Base-by-base conservation (phyloP, 2,329 filamentous ascomycete species). In the Purpureocillium takamizusanense region DNA sequence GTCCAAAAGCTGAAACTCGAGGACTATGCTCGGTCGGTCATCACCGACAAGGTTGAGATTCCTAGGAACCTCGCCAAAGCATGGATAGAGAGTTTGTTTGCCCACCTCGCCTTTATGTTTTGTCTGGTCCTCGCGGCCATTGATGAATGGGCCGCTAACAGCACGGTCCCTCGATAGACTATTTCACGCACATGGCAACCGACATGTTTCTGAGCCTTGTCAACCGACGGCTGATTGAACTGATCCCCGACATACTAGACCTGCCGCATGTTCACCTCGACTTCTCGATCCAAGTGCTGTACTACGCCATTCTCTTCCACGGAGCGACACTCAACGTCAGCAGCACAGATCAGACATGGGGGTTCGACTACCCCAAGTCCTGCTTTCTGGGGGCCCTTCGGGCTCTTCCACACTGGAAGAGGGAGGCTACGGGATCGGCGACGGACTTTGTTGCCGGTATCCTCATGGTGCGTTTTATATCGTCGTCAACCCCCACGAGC, bases 381-480 rank as follows among this genome's bases (percentile, higher is more conserved):
- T 43, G 50, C 12, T 59, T 55, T 16, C 18, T 59, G 0, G 54
- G 51, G 8, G 56, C 53, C 31, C 44, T 59, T 5, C 53, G 55
- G 9, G 44, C 52, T 4, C 35, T 57, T 4, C 53, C 55, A 3
- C 37, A 42, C 2, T 59, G 55, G 55, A 50, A 57, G 27, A 41
- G 48, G 23, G 52, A 59, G 23, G 52, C 55, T 1, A 56, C 54
- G 1, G 55, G 55, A 2, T 48, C 54, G 2, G 45, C 54, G 32
- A 51, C 47, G 1, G 55, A 59, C 32, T 35, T 59, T 3, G 50
- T 59, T 3, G 54, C 55, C 1, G 52, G 55, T 1, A 45, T 59
- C 1, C 51, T 50, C 14, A 44, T 53, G 39, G 55, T 57, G 33
- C 1, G 9, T 14, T 0, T 5, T 25, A n/a, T n/a, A n/a, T n/a